Base-by-base conservation (phyloP, 805 yeast genomes). In the Ogataea dorogensis region DNA sequence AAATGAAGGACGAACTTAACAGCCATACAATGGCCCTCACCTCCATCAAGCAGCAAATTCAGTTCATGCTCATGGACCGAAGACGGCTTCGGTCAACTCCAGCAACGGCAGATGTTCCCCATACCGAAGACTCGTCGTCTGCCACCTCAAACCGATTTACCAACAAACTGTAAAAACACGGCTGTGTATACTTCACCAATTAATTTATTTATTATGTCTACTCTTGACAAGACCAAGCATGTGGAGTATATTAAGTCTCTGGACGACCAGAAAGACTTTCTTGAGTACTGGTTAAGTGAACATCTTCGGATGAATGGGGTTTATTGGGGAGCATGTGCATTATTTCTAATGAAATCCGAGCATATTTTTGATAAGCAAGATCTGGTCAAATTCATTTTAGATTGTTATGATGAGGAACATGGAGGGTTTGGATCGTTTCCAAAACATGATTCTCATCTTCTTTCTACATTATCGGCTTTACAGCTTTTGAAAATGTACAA, bases 371-470 rank as follows among this genome's bases (percentile, higher is more conserved):
- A 79, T n/a, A 66, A 69, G 35, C 62, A 68, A 1, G 85, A 81
- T 5, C 76, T 91, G 10, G 59, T 85, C 2, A 61, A 67, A n/a
- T 93, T 80, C 56, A 85, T 91, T 3, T 36, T 75, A 49, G 63
- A 70, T 10, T 91, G 98, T 55, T 79, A 75, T 28, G 72, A 79
- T 43, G 52, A 49, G 0, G 56, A 55, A 13, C 54, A 63, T 13
- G 95, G 95, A 13, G 96, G 96, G 1, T 93, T 89, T 67, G 95
- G 91, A 0, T 82, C 98, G 1, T 85, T 80, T 43, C 95, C 95
- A 0, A 66, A 73, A 10, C 98, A 93, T 53, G 98, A 93, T 58
- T 81, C 93, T 0, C 98, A 93, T 58, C 54, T 91, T 5, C 66
- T 86, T 17, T 77, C 87, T 6, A 93, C 99, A 0, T 63, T 91